These are phyloP conservation scores for Jackrogersella multiformis DNA, from an alignment of 495 filamentous ascomycete species.

Conservation along the genomic window DNA sequence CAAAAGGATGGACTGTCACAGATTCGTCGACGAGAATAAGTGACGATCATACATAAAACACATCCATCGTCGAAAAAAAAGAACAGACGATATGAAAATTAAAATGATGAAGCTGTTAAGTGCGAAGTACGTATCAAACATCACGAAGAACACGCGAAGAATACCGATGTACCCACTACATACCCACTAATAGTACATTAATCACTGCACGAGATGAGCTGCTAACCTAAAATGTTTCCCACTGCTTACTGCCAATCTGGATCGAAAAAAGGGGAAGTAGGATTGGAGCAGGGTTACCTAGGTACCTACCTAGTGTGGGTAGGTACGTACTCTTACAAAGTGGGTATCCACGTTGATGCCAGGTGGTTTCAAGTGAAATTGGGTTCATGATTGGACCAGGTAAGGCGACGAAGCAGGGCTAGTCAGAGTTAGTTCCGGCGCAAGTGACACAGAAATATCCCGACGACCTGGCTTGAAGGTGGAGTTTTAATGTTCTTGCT, in stretches of 20 bases:
- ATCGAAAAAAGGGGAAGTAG: slow-evolving; percentile 2
- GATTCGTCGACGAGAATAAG: slow-evolving; percentile 7
- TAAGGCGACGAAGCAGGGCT: slow-evolving; percentile 25
- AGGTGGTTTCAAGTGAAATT: slow-evolving; percentile 41
- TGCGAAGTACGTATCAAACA: neutral
- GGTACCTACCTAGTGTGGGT: neutral
- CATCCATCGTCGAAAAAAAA: slow-evolving; percentile 15
- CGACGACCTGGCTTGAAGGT: slow-evolving; percentile 29
- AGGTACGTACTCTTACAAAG: neutral
- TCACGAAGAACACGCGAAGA: slow-evolving; percentile 17
- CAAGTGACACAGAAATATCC: slow-evolving; percentile 41
- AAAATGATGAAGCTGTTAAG: slow-evolving; percentile 13
- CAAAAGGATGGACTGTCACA: slow-evolving; percentile 25
- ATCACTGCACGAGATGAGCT: slow-evolving; percentile 26
- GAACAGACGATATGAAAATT: neutral
- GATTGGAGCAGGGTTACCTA: neutral
- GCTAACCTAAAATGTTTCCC: slow-evolving; percentile 35
- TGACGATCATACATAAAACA: slow-evolving; percentile 7
- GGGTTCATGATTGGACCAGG: slow-evolving; percentile 34
- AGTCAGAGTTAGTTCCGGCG: slow-evolving; percentile 27
- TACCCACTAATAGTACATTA: too few species aligned
- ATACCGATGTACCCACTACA: too few species aligned
- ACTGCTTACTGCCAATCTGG: slow-evolving; percentile 13
- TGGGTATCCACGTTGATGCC: slow-evolving; percentile 20
- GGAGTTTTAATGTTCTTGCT: slow-evolving; percentile 6